Evolutionary conservation across 441 rosid genomes (phyloP).

Genomic region (Pelargonium citronellum): DNA sequence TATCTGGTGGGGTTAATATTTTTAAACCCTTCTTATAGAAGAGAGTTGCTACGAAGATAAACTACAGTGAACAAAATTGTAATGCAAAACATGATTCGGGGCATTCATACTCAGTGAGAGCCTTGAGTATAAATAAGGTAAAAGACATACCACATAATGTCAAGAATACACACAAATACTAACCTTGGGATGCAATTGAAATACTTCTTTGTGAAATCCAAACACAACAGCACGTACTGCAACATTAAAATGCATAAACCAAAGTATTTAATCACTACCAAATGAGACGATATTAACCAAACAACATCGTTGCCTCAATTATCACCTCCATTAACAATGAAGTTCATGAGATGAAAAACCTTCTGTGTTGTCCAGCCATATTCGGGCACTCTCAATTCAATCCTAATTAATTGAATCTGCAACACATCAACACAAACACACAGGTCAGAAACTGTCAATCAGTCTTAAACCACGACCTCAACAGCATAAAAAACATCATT

Average conservation of each 20-base stretch:
- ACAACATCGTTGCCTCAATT: background rate
- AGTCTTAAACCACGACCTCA: background rate
- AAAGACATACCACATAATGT: background rate
- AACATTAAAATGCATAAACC: slow-evolving; percentile 12
- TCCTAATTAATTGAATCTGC: slow-evolving; percentile 74
- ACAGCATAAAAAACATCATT: background rate
- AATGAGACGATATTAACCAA: background rate
- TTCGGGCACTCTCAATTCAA: slow-evolving; percentile 85
- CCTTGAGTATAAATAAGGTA: background rate
- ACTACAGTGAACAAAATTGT: background rate
- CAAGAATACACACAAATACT: slow-evolving; percentile 22
- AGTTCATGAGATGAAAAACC: slow-evolving; percentile 91
- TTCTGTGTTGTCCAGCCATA: slow-evolving; percentile 94
- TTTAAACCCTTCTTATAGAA: background rate
- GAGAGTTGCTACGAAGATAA: too few relatives aligned
- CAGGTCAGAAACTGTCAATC: background rate
- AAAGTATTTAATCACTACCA: slow-evolving; percentile 3
- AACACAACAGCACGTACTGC: slow-evolving; percentile 64
- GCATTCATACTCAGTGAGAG: background rate
- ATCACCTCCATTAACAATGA: slow-evolving; percentile 87
- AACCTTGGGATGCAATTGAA: slow-evolving; percentile 45
- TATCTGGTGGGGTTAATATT: background rate
- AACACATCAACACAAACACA: background rate
- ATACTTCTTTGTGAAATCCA: slow-evolving; percentile 27
- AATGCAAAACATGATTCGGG: background rate